Evolutionary conservation across 192 early-diverging fungal genomes (phyloP).

Genomic region (Funneliformis geosporum): DNA sequence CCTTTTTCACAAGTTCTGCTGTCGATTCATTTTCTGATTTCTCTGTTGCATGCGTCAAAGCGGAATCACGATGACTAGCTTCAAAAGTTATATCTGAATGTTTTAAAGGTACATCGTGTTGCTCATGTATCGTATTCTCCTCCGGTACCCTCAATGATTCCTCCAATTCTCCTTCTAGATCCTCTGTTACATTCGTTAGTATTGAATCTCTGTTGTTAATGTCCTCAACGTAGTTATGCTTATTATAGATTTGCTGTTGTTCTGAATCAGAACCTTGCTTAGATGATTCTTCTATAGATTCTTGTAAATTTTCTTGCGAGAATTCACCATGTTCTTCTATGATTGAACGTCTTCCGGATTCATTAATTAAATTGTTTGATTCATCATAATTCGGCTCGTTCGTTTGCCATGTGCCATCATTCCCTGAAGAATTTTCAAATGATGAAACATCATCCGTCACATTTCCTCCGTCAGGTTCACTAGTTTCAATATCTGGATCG

Average conservation of each 20-base stretch:
- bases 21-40: not conserved
- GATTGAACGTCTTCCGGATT: not conserved
- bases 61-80: not conserved
- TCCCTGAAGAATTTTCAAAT: not conserved
- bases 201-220: not conserved
- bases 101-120: not conserved
- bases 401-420: not conserved
- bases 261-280: not conserved
- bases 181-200: constrained; percentile 18
- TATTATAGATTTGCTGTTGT: not conserved
- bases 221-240: not conserved
- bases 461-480: not conserved
- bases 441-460: constrained; percentile 1
- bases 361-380: not conserved
- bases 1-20: not conserved
- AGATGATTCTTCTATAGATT: not conserved
- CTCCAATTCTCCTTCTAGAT: constrained; percentile 14
- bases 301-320: constrained; percentile 1
- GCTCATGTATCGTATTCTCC: not conserved
- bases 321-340: not conserved
- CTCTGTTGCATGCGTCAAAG: not conserved
- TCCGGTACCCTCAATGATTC: not conserved
- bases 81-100: not conserved
- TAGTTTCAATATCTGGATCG: not conserved
- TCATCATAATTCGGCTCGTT: not conserved